phyloP scores from a whole-genome alignment of 2,329 filamentous ascomycete genomes.

The Lachnellula subtilissima region DNA sequence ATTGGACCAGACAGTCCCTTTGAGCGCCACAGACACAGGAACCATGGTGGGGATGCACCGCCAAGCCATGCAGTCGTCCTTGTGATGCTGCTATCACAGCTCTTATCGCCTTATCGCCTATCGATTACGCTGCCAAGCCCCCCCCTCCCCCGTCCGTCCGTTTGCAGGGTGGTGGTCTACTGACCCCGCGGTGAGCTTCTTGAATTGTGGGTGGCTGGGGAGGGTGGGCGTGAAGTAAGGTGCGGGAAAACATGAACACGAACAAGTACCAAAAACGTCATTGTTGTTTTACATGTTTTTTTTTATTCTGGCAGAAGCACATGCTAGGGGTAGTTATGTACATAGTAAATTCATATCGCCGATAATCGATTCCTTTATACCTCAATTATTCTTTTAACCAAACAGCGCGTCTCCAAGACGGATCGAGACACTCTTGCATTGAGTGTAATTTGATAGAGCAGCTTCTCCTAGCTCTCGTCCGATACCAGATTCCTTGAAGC shows the following conservation, averaged over 20 bases:
- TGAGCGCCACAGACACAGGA: background rate
- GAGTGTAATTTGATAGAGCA: constrained; percentile 62
- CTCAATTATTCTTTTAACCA: constrained; percentile 20
- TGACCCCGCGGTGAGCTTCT: too few species aligned
- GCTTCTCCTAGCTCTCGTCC: constrained; percentile 71
- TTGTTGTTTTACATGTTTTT: constrained; percentile 4
- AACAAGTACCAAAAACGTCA: background rate
- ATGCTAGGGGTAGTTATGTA: constrained; percentile 17
- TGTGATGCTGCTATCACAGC: background rate
- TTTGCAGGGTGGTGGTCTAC: too few species aligned
- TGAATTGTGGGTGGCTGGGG: too few species aligned
- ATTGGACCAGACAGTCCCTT: background rate
- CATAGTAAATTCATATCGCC: constrained; percentile 12
- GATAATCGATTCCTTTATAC: constrained; percentile 5
- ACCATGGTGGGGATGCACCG: background rate
- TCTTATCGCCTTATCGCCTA: constrained; percentile 6
- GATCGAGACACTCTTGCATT: constrained; percentile 63
- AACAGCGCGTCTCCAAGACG: constrained; percentile 43
- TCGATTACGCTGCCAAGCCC: background rate
- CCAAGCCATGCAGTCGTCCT: background rate
- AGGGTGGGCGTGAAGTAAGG: too few species aligned
- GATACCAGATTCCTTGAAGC: constrained; percentile 74
- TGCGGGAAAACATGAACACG: too few species aligned
- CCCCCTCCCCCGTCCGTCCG: background rate
- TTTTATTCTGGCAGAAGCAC: constrained; percentile 4